These are phyloP conservation scores for Trichopus zeylanicus DNA, from an alignment of 116 monocot species.

Conservation along the genomic window DNA sequence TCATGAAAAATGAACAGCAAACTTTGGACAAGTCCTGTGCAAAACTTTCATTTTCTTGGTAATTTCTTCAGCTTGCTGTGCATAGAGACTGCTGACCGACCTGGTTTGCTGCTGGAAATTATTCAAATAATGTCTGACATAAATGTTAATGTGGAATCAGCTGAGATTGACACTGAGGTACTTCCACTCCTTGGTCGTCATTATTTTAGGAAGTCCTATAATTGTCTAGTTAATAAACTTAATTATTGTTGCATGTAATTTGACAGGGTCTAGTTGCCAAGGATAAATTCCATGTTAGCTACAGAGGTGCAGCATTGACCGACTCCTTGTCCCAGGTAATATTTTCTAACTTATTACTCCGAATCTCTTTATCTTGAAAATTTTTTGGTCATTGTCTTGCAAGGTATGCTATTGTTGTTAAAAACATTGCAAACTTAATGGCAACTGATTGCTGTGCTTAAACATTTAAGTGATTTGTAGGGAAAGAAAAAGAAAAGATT, in stretches of 20 bases:
- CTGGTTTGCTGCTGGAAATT: constrained; percentile 74
- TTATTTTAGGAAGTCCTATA: neutral
- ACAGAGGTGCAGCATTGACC: constrained; percentile 71
- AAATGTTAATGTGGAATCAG: constrained; percentile 77
- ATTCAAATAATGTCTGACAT: constrained; percentile 74
- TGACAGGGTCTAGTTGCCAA: constrained; percentile 83
- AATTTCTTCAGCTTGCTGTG: constrained; percentile 62
- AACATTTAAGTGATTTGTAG: no score
- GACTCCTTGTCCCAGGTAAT: constrained; percentile 70
- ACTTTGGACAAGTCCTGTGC: no score
- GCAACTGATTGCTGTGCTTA: no score
- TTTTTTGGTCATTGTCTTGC: neutral
- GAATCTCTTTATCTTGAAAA: no score
- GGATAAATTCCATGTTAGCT: constrained; percentile 93
- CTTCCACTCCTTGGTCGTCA: neutral
- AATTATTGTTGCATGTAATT: neutral
- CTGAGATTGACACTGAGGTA: constrained; percentile 93
- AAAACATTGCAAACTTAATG: no score
- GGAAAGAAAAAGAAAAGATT: no score
- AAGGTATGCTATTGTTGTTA: no score
- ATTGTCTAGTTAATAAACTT: neutral
- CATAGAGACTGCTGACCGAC: constrained; percentile 90
- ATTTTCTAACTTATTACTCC: neutral
- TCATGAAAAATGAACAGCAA: no score
- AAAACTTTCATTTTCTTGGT: no score